These are phyloP conservation scores for Puya raimondii DNA, from an alignment of 176 grass and related monocot species.

Conservation along the genomic window DNA sequence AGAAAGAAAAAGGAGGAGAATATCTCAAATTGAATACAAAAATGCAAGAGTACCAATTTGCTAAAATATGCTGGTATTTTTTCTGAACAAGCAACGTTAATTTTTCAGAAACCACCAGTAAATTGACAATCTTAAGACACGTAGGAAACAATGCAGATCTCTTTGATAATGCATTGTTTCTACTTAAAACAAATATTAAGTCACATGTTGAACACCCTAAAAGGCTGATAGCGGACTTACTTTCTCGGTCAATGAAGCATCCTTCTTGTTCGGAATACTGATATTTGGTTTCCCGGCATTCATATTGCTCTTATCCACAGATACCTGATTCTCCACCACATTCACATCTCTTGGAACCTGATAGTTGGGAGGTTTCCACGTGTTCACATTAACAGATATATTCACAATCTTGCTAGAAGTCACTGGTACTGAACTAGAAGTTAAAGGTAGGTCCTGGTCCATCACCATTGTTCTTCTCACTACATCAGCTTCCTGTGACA, in stretches of 20 bases:
- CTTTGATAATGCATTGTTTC: no score
- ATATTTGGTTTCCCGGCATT: slow-evolving; percentile 30
- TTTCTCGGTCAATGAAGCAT: slow-evolving; percentile 22
- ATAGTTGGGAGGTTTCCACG: slow-evolving; percentile 38
- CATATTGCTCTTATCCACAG: slow-evolving; percentile 22
- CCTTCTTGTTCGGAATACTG: slow-evolving; percentile 25
- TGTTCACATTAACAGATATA: slow-evolving; percentile 39
- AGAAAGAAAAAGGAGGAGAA: not conserved
- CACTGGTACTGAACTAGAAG: slow-evolving; percentile 33
- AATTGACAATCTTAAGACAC: no score
- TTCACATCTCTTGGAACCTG: slow-evolving; percentile 51
- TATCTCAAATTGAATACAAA: no score
- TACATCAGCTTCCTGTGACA: slow-evolving; percentile 40
- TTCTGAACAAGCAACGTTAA: not conserved
- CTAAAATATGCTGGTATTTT: no score
- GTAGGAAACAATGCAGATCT: no score
- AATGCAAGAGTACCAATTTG: no score
- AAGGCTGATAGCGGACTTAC: slow-evolving; percentile 28
- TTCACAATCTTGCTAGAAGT: slow-evolving; percentile 42
- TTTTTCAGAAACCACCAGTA: not conserved
- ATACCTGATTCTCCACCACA: slow-evolving; percentile 39
- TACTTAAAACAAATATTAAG: not conserved
- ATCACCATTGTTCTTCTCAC: slow-evolving; percentile 37
- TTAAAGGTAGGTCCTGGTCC: slow-evolving; percentile 23
- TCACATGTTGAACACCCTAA: not conserved